Percentiles rank a stretch among this genome's conserved stretches.
phyloP scores from a whole-genome alignment of 257 asterid species.

The Cinchona pubescens region DNA sequence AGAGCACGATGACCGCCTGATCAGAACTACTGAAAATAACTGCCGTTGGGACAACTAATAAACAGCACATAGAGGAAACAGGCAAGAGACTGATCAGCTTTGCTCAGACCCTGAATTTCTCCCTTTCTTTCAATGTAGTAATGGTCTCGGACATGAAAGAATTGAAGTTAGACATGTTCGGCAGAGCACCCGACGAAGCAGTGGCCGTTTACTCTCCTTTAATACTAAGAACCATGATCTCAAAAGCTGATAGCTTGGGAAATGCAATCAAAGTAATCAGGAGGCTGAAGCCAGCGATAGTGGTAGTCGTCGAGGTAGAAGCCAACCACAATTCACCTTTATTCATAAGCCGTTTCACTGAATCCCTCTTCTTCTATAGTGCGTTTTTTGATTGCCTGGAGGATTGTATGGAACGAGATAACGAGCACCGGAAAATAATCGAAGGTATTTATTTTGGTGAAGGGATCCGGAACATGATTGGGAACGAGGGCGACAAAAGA shows the following conservation, averaged over 20 bases:
- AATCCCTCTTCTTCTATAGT: conserved; percentile 45
- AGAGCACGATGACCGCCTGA: conserved; percentile 25
- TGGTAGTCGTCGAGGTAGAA: conserved; percentile 64
- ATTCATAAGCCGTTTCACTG: conserved; percentile 55
- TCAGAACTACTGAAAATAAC: conserved; percentile 40
- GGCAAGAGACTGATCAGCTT: conserved; percentile 45
- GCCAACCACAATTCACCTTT: conserved; percentile 65
- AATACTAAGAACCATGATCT: conserved; percentile 52
- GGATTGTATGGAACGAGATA: conserved; percentile 47
- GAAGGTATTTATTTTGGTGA: conserved; percentile 49
- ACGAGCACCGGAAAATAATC: conserved; percentile 31
- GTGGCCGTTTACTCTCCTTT: conserved; percentile 43
- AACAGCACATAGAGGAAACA: conserved; percentile 35
- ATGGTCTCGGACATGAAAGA: conserved; percentile 43
- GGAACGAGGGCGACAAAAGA: conserved; percentile 48
- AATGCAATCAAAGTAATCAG: conserved; percentile 41
- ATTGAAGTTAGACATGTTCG: conserved; percentile 30
- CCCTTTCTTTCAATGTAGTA: conserved; percentile 39
- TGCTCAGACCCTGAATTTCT: conserved; percentile 45
- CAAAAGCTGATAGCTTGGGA: conserved; percentile 36
- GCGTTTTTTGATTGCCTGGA: conserved; percentile 59
- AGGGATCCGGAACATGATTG: conserved; percentile 56
- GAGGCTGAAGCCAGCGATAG: conserved; percentile 40
- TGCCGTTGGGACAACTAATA: conserved; percentile 42
- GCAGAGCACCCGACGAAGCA: conserved; percentile 36